Conservation (phyloP, 805 yeast species). For the Ogataea methanolica region DNA sequence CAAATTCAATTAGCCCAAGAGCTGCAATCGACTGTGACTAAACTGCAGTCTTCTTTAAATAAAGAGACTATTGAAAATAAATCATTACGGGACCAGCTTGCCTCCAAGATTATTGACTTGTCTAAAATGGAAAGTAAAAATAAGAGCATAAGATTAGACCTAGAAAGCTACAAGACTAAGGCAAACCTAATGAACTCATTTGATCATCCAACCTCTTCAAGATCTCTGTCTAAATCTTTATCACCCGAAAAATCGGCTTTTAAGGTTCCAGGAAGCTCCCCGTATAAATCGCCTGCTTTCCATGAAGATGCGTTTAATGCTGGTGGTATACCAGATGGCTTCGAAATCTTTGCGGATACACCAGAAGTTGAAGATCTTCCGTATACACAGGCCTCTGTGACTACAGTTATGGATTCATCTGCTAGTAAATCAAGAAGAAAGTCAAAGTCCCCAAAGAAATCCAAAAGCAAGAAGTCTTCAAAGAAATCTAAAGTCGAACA, state of each 20-base stretch:
- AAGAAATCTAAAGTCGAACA: constrained; percentile 5
- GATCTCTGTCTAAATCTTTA: neutral
- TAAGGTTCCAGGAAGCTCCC: constrained; percentile 1
- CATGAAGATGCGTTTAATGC: constrained; percentile 1
- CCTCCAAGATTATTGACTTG: constrained; percentile 1
- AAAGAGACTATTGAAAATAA: neutral
- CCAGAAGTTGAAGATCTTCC: neutral
- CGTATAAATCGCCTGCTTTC: constrained; percentile 3
- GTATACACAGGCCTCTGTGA: neutral
- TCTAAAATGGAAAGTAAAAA: constrained; percentile 8
- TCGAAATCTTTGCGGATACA: constrained; percentile 10
- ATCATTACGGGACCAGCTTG: neutral
- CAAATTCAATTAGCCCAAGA: neutral
- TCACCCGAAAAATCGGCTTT: neutral
- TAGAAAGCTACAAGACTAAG: constrained; percentile 18
- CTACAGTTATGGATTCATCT: neutral
- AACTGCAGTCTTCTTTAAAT: neutral
- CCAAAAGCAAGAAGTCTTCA: constrained; percentile 9
- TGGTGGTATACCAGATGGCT: constrained; percentile 8
- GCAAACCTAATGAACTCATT: constrained; percentile 12
- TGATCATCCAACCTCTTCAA: neutral
- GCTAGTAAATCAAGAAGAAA: neutral
- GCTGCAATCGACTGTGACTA: too few species aligned
- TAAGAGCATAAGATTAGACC: constrained; percentile 10
- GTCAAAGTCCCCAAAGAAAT: constrained; percentile 9